Conservation (phyloP, 1,139 yeast genomes). For the Debaryomyces sp. region DNA sequence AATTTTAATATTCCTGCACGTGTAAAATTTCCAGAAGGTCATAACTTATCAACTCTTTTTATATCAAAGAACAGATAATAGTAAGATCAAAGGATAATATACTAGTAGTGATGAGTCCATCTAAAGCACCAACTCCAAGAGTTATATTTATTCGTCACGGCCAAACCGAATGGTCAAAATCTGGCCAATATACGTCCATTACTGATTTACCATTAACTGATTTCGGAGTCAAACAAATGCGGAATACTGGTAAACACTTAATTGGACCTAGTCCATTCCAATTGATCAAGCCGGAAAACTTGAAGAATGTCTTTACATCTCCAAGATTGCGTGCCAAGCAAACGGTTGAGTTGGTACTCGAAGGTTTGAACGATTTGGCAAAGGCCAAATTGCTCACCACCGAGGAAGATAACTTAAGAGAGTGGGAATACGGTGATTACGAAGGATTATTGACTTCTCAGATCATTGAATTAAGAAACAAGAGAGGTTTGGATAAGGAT, state of each 20-base stretch:
- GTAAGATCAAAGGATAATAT: not conserved
- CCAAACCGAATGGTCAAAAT: conserved; percentile 93
- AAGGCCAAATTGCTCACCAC: conserved; percentile 45
- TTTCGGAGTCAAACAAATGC: conserved; percentile 77
- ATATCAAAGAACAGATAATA: not conserved
- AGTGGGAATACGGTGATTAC: conserved; percentile 96
- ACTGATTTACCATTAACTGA: conserved; percentile 81
- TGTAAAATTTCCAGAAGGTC: not conserved
- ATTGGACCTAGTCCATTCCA: conserved; percentile 57
- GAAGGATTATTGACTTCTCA: conserved; percentile 78
- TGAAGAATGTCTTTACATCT: conserved; percentile 70
- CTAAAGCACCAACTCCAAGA: conserved; percentile 59
- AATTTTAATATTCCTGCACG: not conserved
- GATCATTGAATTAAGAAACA: conserved; percentile 60
- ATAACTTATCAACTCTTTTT: not conserved
- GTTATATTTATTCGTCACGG: conserved; percentile 83
- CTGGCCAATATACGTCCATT: conserved; percentile 86
- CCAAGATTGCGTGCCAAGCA: conserved; percentile 81
- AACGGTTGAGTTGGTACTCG: conserved; percentile 64
- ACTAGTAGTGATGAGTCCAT: not conserved
- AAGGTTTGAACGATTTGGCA: conserved; percentile 49
- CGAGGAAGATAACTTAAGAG: conserved; percentile 74
- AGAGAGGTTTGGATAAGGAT: conserved; percentile 57
- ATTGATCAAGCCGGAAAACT: conserved; percentile 62
- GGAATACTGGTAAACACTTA: conserved; percentile 68